A percentile compares a stretch with the other conserved stretches of the same genome.
phyloP scores from a whole-genome alignment of 768 basidiomycete genomes.

The Lentinula edodes region DNA sequence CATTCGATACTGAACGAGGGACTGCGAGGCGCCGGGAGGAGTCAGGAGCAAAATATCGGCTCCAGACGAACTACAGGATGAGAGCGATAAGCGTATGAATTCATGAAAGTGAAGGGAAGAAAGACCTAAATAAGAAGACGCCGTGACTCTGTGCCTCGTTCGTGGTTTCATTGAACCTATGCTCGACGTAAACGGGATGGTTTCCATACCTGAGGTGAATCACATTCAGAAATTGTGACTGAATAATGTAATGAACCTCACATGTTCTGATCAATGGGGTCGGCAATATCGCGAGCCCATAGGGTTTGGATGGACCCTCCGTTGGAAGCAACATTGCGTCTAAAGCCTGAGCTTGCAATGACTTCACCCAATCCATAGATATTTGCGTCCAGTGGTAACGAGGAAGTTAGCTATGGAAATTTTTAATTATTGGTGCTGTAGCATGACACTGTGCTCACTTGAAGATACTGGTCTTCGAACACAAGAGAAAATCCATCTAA shows the following conservation, averaged over 20 bases:
- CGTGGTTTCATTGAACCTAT: slow-evolving; percentile 52
- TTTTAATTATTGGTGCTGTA: neutral
- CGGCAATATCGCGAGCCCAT: slow-evolving; percentile 60
- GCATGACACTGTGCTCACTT: slow-evolving; percentile 31
- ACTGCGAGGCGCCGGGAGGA: slow-evolving; percentile 46
- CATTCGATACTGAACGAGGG: slow-evolving; percentile 66
- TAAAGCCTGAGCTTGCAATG: slow-evolving; percentile 61
- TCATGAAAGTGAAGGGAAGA: neutral
- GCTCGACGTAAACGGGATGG: slow-evolving; percentile 69
- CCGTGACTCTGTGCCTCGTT: slow-evolving; percentile 61
- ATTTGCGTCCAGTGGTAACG: slow-evolving; percentile 61
- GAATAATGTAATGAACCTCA: slow-evolving; percentile 22
- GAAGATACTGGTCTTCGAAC: slow-evolving; percentile 78
- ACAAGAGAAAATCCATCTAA: slow-evolving; percentile 64
- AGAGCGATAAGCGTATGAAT: slow-evolving; percentile 5
- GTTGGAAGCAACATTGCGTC: slow-evolving; percentile 49
- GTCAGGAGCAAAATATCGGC: slow-evolving; percentile 66
- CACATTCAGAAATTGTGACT: neutral
- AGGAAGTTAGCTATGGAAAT: slow-evolving; percentile 47
- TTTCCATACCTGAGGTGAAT: slow-evolving; percentile 51
- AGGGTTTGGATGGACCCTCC: slow-evolving; percentile 62
- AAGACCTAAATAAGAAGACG: slow-evolving; percentile 65
- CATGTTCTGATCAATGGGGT: slow-evolving; percentile 66
- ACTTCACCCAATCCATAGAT: slow-evolving; percentile 79
- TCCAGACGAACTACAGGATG: slow-evolving; percentile 47